Evolutionary conservation across 2,329 filamentous ascomycete genomes (phyloP), one percentile per base, ranked within the genome.

Genomic region (Elsinoe fawcettii): DNA sequence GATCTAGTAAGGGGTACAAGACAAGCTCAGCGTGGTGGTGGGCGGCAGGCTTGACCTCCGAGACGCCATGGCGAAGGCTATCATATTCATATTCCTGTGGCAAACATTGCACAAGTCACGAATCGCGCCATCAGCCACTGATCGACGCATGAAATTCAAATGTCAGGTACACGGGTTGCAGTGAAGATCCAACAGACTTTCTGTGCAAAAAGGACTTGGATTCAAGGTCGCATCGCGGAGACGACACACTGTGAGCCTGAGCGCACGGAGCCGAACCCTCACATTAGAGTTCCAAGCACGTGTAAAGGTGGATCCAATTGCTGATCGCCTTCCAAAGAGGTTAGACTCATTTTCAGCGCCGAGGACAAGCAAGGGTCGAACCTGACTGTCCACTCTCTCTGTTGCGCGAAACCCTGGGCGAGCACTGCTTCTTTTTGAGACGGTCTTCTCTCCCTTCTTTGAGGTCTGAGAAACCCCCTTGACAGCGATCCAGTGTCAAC

Each of bases 401-500:
- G 25, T 18, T 49, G 22, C 25, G 34, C 34, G 34, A 14, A n/a
- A 37, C 3, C 14, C 14, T 12, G 5, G 34, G 9, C 34, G 14
- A 37, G 5, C 34, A 37, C 34, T 46, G 41, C 41, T 46, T 22
- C 41, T 46, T 46, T 25, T 46, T 46, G 41, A 46, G 41, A 44
- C 41, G 41, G 12, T 18, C 14, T 16, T 41, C 37, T 41, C 37
- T 12, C 41, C 7, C 41, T 23, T 18, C n/a, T n/a, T n/a, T n/a
- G n/a, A n/a, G n/a, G n/a, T 23, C 16, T 23, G 20, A 23, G 8
- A 2, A 9, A 20, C 16, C 41, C 41, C 41, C 11, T 44, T 44
- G 41, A 44, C 41, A 53, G 49, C 49, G 32, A 9, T 37, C 49
- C 34, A 36, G 30, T 53, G 49, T 53, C 30, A 46, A 53, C 49